These are phyloP conservation scores for Amanita muscaria DNA, from an alignment of 768 basidiomycete genomes.

Conservation along the genomic window DNA sequence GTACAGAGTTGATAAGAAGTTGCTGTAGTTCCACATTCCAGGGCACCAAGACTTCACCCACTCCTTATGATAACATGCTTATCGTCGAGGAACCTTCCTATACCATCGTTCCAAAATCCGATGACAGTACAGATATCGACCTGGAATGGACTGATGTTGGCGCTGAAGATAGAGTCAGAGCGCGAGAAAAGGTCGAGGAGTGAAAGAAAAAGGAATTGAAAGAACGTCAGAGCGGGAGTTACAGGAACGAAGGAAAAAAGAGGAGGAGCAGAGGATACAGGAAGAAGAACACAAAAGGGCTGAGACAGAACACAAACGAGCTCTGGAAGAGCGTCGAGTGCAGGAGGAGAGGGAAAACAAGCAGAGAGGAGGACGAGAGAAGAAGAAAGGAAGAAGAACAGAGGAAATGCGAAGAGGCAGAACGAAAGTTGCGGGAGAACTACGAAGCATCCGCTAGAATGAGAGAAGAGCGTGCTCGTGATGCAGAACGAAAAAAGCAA, in stretches of 20 bases:
- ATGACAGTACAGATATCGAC: slow-evolving; percentile 1
- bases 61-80: not conserved
- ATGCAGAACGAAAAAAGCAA: slow-evolving; percentile 3
- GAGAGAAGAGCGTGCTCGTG: slow-evolving; percentile 6
- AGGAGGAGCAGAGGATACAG: not conserved
- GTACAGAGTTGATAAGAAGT: slow-evolving; percentile 28
- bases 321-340: not conserved
- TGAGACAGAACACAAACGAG: not conserved
- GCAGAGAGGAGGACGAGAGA: not conserved
- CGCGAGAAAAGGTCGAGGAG: too few relatives aligned
- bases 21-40: slow-evolving; percentile 32
- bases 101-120: slow-evolving; percentile 4
- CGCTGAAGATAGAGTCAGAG: not conserved
- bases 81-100: slow-evolving; percentile 6
- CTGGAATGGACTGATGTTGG: slow-evolving; percentile 8
- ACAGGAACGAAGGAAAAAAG: not conserved
- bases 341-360: not conserved
- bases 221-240: not conserved
- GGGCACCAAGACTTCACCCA: slow-evolving; percentile 36
- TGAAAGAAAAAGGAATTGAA: not conserved
- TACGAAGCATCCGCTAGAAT: slow-evolving; percentile 2
- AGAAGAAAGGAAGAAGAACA: not conserved
- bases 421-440: not conserved
- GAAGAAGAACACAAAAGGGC: not conserved
- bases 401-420: not conserved